Evolutionary conservation across 192 early-diverging fungal species (phyloP).

Genomic region (Coemansia sp.): DNA sequence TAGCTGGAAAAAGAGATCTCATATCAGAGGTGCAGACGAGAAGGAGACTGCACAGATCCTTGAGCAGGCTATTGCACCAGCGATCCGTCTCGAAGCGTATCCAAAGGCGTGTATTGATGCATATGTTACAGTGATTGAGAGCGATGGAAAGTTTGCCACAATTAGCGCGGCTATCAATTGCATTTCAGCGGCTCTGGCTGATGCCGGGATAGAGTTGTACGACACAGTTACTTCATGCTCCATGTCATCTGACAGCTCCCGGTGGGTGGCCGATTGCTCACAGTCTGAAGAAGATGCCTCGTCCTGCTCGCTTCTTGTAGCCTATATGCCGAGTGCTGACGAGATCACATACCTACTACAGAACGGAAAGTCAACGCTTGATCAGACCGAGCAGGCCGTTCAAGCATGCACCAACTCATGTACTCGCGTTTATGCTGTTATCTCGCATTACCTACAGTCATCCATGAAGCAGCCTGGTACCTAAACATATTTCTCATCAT

Average conservation of each 20-base stretch:
- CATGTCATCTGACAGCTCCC: conserved; percentile 26
- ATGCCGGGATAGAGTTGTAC: conserved; percentile 56
- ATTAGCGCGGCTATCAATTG: conserved; percentile 55
- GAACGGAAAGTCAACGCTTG: conserved; percentile 43
- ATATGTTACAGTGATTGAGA: conserved; percentile 56
- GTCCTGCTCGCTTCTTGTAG: conserved; percentile 32
- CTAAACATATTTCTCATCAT: not conserved
- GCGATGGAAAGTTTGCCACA: conserved; percentile 55
- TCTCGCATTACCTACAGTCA: conserved; percentile 43
- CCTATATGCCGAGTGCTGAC: conserved; percentile 52
- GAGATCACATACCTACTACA: conserved; percentile 52
- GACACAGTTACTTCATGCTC: conserved; percentile 56
- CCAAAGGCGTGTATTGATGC: conserved; percentile 55
- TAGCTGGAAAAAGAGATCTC: conserved; percentile 45
- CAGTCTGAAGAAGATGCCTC: conserved; percentile 44
- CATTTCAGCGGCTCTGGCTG: conserved; percentile 53
- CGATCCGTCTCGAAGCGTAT: conserved; percentile 53
- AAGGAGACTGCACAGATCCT: conserved; percentile 50
- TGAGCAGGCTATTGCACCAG: conserved; percentile 49
- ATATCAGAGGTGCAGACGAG: conserved; percentile 44
- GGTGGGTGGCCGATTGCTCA: conserved; percentile 45
- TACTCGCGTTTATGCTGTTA: conserved; percentile 49
- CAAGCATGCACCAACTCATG: conserved; percentile 36
- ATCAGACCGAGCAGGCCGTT: conserved; percentile 44
- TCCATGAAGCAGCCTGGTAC: conserved; percentile 17